Base-by-base conservation (phyloP, 768 basidiomycete species). In the Hericium coralloides region DNA sequence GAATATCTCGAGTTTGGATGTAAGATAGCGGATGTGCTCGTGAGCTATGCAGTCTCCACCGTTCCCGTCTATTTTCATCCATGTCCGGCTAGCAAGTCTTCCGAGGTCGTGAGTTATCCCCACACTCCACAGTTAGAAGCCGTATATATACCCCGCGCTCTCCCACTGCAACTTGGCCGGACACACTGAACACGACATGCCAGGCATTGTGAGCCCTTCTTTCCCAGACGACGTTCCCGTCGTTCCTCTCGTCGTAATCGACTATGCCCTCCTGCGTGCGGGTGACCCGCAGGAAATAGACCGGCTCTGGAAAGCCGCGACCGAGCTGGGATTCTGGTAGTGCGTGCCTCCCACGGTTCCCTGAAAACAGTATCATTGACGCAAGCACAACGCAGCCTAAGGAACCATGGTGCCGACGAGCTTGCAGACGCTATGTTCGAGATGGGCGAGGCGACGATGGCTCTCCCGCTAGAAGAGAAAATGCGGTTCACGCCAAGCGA, bases 281-380 rank as follows among this genome's bases (percentile, higher is more conserved):
- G 65, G 73, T 0, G 69, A 77, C 38, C 15, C 63, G 10, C 55
- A 55, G 2, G 80, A 79, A 64, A 64, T 74, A 9, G 69, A 74
- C 9, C 70, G 63, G 53, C 71, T 81, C 23, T 80, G 76, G 75
- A 64, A 74, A 23, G 79, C 79, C 0, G 75, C 76, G 17, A 78
- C 75, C 0, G 68, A 69, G 25, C 68, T 80, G 17, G 80, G 79
- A 2, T 81, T 81, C 66, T 81, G 79, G 75, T 81, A 80, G 76
- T 78, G 63, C 64, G 78, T 76, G 14, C 37, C 18, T 41, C 17
- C 18, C 12, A 26, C 8, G 14, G 18, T 14, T 12, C 18, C 38
- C 23, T 25, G 22, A 20, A 45, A 45, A 3, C n/a, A n/a, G 12
- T 17, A 5, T 20, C 12, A n/a, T 22, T 26, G 2, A 36, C 26